Evolutionary conservation across 2,329 filamentous ascomycete genomes (phyloP), one percentile per base, ranked within the genome.

Genomic region (Cytospora paraplurivora): DNA sequence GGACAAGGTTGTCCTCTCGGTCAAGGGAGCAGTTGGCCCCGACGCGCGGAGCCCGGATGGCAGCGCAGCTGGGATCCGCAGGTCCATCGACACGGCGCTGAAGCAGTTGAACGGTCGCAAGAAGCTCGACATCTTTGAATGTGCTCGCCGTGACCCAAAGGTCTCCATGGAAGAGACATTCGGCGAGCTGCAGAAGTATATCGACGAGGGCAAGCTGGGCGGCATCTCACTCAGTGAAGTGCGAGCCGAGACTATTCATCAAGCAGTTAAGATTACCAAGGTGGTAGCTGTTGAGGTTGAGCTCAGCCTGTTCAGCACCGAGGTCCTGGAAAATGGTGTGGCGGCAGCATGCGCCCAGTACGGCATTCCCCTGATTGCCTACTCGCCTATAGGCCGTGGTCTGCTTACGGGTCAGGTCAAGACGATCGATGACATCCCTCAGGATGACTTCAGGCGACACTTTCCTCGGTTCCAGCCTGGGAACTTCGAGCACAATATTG

Each of bases 401-500:
- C 74, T 82, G 61, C 73, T 89, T 62, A 84, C 84, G 0, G 85
- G 85, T 7, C 73, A 81, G 66, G 76, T 86, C 74, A 83, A 81
- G 70, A 79, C 76, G 15, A 57, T 66, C 13, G 76, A 82, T 1
- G 88, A 91, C 68, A 75, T 91, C 44, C 80, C 81, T 3, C 75
- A 83, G 53, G 78, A 78, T 44, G 83, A 86, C 70, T 69, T 78
- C 49, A 74, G 81, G 27, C 76, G 73, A 21, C 59, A 68, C 19
- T 71, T 79, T 27, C 88, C 88, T 6, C 81, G 87, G 27, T 91
- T 91, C 76, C 81, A 85, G 66, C 77, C 80, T 1, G 87, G 82
- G 12, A 84, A 83, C 66, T 89, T 92, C 68, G 77, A 82, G 44
- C 80, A 82, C 71, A 92, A 92, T 73, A 69, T 91, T 10, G 74